Evolutionary conservation across 177 flowering plant genomes (phyloP).

Genomic region (Telopea speciosissima): DNA sequence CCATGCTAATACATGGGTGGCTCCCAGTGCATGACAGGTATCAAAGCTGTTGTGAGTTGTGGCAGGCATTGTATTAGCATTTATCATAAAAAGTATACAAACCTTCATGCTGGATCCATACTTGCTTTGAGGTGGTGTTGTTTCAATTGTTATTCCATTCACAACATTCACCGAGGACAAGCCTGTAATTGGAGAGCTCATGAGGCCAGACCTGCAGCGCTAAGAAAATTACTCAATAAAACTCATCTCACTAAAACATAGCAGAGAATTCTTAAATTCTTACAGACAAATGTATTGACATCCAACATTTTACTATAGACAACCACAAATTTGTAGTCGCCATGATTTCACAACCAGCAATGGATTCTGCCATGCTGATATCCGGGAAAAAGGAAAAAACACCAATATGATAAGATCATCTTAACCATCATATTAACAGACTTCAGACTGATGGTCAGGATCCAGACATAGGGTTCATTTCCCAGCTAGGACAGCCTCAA

Average conservation of each 20-base stretch:
- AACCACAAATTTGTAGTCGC: too few relatives aligned
- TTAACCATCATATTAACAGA: too few relatives aligned
- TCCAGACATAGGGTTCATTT: too few relatives aligned
- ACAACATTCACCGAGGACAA: slow-evolving; percentile 43
- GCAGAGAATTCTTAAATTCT: not conserved
- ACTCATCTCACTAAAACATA: not conserved
- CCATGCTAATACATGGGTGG: not conserved
- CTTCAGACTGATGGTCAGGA: too few relatives aligned
- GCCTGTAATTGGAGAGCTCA: slow-evolving; percentile 30
- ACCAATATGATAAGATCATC: too few relatives aligned
- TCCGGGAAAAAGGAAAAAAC: not conserved
- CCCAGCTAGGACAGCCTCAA: too few relatives aligned
- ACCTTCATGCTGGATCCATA: slow-evolving; percentile 49
- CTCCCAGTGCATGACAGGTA: not conserved
- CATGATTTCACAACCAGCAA: not conserved
- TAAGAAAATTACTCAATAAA: not conserved
- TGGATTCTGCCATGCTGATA: not conserved
- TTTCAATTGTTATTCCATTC: slow-evolving; percentile 29
- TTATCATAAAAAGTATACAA: not conserved
- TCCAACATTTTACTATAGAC: too few relatives aligned
- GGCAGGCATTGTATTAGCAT: not conserved
- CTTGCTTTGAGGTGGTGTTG: slow-evolving; percentile 38
- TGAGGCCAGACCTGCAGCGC: slow-evolving; percentile 53
- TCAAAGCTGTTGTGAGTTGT: too few relatives aligned
- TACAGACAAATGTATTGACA: not conserved